Base-by-base conservation (phyloP, 2,329 filamentous ascomycete genomes). In the Camillea tinctor region DNA sequence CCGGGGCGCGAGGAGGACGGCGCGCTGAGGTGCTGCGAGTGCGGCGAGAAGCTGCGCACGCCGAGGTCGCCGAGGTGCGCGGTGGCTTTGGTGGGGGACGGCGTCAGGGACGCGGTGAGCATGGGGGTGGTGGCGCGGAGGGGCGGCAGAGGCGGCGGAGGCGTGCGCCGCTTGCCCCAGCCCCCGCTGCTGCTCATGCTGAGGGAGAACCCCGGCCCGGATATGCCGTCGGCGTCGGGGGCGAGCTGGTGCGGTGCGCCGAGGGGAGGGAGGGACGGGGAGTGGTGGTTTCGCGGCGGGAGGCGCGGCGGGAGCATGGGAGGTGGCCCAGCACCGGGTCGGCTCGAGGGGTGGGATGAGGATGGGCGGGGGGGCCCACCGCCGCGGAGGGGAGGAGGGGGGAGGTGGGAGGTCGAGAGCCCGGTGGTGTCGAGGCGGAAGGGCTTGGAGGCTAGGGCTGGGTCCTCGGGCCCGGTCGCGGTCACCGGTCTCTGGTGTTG, bases 401-500 rank as follows among this genome's bases (percentile, higher is more conserved):
- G 90, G 4, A 94, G 81, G 70, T 88, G 79, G 24, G 84, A 77
- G 0, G 90, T 92, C 30, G 83, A 82, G 21, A 93, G 75, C 1
- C 90, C 90, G 1, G 90, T 92, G 0, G 88, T 91, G 72, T 94
- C 82, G 50, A 81, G 78, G 50, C 85, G 82, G 69, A 89, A 95
- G 3, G 88, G 67, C 23, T 51, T 66, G 11, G 64, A n/a, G n/a
- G 87, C n/a, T 84, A 82, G 7, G 87, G 13, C 77, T 66, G 3
- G 79, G 76, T 44, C 48, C 21, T 51, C 60, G 55, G 77, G 72
- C 26, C 26, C 26, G 7, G 26, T 30, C 26, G 26, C 26, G 7
- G 26, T 30, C 9, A 71, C 66, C 30, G 72, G 66, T n/a, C 71
- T 69, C 40, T 70, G 68, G 23, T 67, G 66, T n/a, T 73, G 65